Evolutionary conservation across 495 filamentous ascomycete species (phyloP), one percentile per base, ranked within the genome.

Genomic region (Trichocladium antarcticum): DNA sequence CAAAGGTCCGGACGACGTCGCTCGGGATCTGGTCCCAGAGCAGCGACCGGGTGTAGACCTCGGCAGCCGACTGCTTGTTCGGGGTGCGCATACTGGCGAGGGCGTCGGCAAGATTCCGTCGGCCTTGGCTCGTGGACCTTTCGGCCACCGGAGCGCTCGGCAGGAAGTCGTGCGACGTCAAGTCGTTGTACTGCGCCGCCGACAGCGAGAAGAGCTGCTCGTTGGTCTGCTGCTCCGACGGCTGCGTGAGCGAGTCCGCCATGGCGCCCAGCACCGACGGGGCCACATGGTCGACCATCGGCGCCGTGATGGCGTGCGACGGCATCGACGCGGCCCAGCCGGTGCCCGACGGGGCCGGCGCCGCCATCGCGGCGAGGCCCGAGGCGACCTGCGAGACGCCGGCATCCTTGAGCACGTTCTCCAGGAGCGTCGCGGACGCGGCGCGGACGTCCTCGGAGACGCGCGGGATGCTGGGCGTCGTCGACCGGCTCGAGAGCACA

Each of bases 11-110:
- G 43, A 98, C 89, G 38, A 96, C 86, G 59, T 98, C 88, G 53
- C 80, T 72, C 38, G 93, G 88, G 52, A 98, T 85, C 61, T 84
- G 82, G 58, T 95, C 89, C 89, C 89, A 96, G 57, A 98, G 82
- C 50, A 98, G 75, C 42, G 86, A 92, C 24, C 90, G 75, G 22
- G 87, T 92, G 68, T 97, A 95, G 36, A 96, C 86, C 58, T 94
- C 88, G 24, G 85, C 86, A 45, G 49, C 45, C 43, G 74, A 76
- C 47, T 78, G 71, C 58, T 84, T 81, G 58, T 72, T 74, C 51
- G 72, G 69, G 62, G 68, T 74, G 52, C 87, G 79, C 81, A 93
- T 86, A 22, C 76, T 82, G 51, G 84, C 82, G 28, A 96, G 74
- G 9, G 87, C 81, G 57, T 94, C 85, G 45, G 86, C 87, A 38